Evolutionary conservation across 2,329 filamentous ascomycete genomes (phyloP).

Genomic region (Scytalidium lignicola): DNA sequence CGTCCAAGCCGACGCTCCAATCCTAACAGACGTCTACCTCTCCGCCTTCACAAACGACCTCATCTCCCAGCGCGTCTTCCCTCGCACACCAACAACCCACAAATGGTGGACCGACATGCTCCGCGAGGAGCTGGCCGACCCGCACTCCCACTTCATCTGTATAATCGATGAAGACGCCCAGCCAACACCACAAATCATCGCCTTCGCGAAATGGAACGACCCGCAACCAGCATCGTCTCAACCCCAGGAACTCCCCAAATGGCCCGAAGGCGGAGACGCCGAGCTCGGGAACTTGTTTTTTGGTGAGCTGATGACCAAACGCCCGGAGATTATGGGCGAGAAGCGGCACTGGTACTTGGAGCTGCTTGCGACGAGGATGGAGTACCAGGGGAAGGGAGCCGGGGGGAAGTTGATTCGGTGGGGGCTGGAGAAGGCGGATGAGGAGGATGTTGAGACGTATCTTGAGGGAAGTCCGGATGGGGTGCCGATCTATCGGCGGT

Average conservation of each 20-base stretch:
- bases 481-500: conserved; percentile 40
- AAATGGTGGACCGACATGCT: conserved; percentile 33
- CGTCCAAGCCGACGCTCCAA: conserved; percentile 33
- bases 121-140: conserved; percentile 35
- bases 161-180: conserved; percentile 29
- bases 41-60: conserved; percentile 37
- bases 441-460: conserved; percentile 37
- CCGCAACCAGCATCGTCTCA: conserved; percentile 20
- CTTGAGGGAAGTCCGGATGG: conserved; percentile 46
- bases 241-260: conserved; percentile 26
- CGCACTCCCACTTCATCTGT: conserved; percentile 34
- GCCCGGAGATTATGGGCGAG: conserved; percentile 33
- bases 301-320: conserved; percentile 29
- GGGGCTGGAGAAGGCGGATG: conserved; percentile 42
- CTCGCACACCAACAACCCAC: conserved; percentile 20
- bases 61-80: conserved; percentile 35
- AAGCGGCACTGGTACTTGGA: conserved; percentile 46
- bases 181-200: conserved; percentile 29
- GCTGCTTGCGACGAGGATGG: conserved; percentile 37
- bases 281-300: conserved; percentile 37
- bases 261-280: conserved; percentile 35
- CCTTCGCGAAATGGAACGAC: conserved; percentile 44
- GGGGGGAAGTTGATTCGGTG: conserved; percentile 40
- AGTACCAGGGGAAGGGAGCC: conserved; percentile 41
- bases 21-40: conserved; percentile 38